phyloP scores from a whole-genome alignment of 805 yeast genomes.

The Lachancea sp. region DNA sequence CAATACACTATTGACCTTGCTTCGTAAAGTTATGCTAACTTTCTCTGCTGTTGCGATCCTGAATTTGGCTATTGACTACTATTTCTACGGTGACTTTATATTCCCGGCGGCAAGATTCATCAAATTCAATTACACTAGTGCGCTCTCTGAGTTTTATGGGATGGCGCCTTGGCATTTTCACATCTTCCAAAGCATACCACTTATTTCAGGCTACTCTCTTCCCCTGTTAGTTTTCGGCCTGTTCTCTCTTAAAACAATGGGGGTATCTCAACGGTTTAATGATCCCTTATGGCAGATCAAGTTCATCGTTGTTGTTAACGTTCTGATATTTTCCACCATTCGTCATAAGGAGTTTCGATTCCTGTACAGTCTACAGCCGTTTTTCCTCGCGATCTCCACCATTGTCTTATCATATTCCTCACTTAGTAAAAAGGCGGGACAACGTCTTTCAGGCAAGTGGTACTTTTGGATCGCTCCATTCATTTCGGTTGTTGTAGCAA shows the following conservation, averaged over 20 bases:
- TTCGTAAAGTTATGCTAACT: slow-evolving; percentile 19
- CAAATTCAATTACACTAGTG: slow-evolving; percentile 68
- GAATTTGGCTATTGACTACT: slow-evolving; percentile 47
- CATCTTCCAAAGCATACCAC: slow-evolving; percentile 73
- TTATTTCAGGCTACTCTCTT: slow-evolving; percentile 56
- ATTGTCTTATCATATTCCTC: background rate
- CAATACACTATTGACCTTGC: slow-evolving; percentile 13
- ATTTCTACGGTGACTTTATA: slow-evolving; percentile 49
- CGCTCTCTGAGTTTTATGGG: slow-evolving; percentile 80
- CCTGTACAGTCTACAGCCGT: slow-evolving; percentile 77
- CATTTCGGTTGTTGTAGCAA: slow-evolving; percentile 16
- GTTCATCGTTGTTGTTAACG: slow-evolving; percentile 37
- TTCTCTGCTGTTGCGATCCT: slow-evolving; percentile 28
- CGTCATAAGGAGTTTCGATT: slow-evolving; percentile 90
- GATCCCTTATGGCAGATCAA: slow-evolving; percentile 24
- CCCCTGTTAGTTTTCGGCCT: slow-evolving; percentile 54
- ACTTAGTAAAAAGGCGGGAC: background rate
- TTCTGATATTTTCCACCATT: slow-evolving; percentile 55
- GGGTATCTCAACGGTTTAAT: background rate
- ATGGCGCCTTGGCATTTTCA: slow-evolving; percentile 80
- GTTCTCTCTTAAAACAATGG: slow-evolving; percentile 17
- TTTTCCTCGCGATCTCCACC: slow-evolving; percentile 42
- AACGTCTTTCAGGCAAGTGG: background rate
- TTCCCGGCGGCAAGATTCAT: slow-evolving; percentile 66
- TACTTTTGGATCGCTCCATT: slow-evolving; percentile 19